phyloP scores from a whole-genome alignment of 2,329 filamentous ascomycete genomes.

The Arthrinium phaeospermum region DNA sequence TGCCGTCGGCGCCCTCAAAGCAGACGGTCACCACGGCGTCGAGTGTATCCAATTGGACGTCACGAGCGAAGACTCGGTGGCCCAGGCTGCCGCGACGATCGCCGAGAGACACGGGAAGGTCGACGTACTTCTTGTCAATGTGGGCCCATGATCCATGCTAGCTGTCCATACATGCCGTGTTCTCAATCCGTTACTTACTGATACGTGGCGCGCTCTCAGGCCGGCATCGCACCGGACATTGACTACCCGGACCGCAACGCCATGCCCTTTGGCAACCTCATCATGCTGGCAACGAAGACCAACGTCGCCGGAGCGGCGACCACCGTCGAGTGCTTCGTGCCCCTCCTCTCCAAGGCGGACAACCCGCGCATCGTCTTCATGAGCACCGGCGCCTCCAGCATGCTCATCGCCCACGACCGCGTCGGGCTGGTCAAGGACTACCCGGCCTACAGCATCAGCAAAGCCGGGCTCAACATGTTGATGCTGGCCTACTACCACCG shows the following conservation, averaged over 20 bases:
- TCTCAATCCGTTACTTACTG: neutral
- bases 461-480: constrained; percentile 5
- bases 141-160: neutral
- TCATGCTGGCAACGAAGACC: neutral
- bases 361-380: constrained; percentile 18
- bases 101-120: neutral
- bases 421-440: neutral
- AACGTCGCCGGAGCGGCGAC: neutral
- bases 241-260: constrained; percentile 9
- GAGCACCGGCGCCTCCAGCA: constrained; percentile 7
- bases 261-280: constrained; percentile 3
- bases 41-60: constrained; percentile 14
- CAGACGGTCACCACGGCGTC: neutral
- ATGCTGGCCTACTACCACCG: constrained; percentile 12
- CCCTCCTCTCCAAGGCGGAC: neutral
- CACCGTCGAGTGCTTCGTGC: neutral
- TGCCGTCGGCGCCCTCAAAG: neutral
- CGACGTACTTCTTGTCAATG: constrained; percentile 14
- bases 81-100: neutral
- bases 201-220: neutral
- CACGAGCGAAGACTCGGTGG: constrained; percentile 11
- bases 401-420: neutral
- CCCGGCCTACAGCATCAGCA: constrained; percentile 1
- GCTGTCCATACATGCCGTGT: neutral
- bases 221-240: constrained; percentile 13